A percentile compares a stretch with the other conserved stretches of the same genome.
These are phyloP conservation scores for Eimeria sp. DNA, from an alignment of 169 alveolate species.

Conservation along the genomic window DNA sequence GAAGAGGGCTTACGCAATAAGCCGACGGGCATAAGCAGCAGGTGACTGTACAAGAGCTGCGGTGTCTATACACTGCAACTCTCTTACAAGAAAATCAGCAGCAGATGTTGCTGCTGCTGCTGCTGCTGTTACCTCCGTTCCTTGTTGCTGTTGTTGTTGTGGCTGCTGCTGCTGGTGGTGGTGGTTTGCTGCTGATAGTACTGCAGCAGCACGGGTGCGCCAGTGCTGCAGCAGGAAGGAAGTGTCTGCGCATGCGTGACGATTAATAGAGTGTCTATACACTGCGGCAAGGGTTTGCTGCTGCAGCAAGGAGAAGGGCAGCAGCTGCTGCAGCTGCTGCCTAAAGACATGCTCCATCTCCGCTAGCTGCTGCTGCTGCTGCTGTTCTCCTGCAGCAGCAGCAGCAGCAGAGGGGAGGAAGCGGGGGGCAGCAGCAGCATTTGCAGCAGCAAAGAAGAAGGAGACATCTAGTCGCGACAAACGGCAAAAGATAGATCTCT, in stretches of 20 bases:
- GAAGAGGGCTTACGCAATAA: not conserved
- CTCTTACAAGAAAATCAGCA: not conserved
- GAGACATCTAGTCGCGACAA: not conserved
- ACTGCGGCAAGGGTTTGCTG: not conserved
- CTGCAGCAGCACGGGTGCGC: not conserved
- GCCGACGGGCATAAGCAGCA: conserved; percentile 17
- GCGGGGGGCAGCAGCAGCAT: conserved; percentile 30
- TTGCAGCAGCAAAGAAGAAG: not conserved
- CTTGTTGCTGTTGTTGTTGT: not conserved
- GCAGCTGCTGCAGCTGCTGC: conserved; percentile 9
- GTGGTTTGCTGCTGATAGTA: not conserved
- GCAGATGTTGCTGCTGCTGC: not conserved
- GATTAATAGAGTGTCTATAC: not conserved
- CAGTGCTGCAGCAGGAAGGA: conserved; percentile 39
- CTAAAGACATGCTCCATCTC: not conserved
- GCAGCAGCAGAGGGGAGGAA: not conserved
- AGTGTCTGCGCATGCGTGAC: not conserved
- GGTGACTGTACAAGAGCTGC: not conserved
- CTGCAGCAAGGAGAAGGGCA: conserved; percentile 25
- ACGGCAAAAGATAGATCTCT: not conserved
- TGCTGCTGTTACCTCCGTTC: not conserved
- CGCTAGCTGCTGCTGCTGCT: not conserved
- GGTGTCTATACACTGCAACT: not conserved
- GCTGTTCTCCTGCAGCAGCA: not conserved
- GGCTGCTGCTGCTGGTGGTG: not conserved